Evolutionary conservation across 73 alveolate genomes (phyloP).

Genomic region (Paraurostyla sp.): DNA sequence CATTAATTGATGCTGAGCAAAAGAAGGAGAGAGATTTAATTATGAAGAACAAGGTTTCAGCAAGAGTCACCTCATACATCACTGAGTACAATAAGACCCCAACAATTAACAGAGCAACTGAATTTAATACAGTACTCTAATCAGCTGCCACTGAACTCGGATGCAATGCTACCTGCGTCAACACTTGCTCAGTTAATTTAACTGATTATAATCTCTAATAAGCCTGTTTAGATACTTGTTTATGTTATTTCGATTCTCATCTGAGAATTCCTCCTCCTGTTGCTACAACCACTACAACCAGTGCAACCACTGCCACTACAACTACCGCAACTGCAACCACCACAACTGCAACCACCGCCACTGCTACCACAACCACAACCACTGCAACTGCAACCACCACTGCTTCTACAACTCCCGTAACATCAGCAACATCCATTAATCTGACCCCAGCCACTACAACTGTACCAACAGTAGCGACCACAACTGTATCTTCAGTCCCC

Average conservation of each 20-base stretch:
- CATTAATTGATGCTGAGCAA: not conserved
- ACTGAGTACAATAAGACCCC: not conserved
- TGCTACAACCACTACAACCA: constrained; percentile 12
- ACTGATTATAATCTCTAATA: not conserved
- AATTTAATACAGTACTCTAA: not conserved
- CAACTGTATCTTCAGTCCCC: constrained; percentile 2
- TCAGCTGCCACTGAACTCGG: constrained; percentile 20
- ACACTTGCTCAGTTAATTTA: not conserved
- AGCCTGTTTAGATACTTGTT: not conserved
- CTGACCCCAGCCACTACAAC: constrained; percentile 1
- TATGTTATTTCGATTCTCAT: constrained; percentile 8
- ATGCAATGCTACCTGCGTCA: constrained; percentile 24
- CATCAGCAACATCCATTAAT: constrained; percentile 6
- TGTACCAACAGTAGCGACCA: not conserved
- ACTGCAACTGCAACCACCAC: constrained; percentile 49
- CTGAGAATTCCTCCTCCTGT: constrained; percentile 14
- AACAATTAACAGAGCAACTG: not conserved
- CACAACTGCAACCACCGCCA: not conserved
- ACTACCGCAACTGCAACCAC: constrained; percentile 33
- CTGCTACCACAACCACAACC: constrained; percentile 46
- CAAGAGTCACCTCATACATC: not conserved
- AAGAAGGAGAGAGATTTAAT: constrained; percentile 24
- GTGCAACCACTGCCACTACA: constrained; percentile 51
- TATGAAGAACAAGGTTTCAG: not conserved
- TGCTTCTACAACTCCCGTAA: not conserved